These are phyloP conservation scores for Aspergillus caelatus DNA, from an alignment of 2,329 filamentous ascomycete species.

Conservation along the genomic window DNA sequence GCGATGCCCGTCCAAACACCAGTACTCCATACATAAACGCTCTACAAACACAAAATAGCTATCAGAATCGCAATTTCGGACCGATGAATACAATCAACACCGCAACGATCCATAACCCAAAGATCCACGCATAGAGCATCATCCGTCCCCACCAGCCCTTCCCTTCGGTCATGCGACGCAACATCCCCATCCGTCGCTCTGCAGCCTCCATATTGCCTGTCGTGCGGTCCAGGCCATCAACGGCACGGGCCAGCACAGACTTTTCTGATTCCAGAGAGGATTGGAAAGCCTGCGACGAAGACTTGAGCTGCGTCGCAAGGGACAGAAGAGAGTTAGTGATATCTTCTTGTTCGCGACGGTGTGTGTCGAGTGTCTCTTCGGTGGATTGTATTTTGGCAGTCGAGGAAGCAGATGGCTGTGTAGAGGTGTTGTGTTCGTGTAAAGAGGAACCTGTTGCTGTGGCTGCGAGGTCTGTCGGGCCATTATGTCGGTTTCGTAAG, in stretches of 20 bases:
- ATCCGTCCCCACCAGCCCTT: constrained; percentile 84
- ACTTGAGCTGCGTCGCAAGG: constrained; percentile 77
- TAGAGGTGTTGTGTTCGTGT: constrained; percentile 4
- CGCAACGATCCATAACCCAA: constrained; percentile 75
- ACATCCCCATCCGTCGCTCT: constrained; percentile 72
- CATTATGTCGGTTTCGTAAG: constrained; percentile 30
- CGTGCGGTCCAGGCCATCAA: constrained; percentile 75
- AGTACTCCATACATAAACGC: not conserved
- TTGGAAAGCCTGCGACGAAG: constrained; percentile 72
- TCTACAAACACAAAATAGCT: constrained; percentile 2
- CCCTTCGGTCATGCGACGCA: constrained; percentile 82
- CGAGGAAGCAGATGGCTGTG: constrained; percentile 10
- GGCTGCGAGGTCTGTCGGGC: constrained; percentile 16
- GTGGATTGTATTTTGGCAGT: constrained; percentile 46
- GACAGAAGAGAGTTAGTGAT: constrained; percentile 79
- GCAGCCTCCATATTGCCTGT: constrained; percentile 76
- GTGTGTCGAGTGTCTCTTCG: constrained; percentile 74
- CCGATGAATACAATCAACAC: constrained; percentile 80
- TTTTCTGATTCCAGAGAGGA: constrained; percentile 73
- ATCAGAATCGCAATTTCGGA: constrained; percentile 82
- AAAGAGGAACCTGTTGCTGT: constrained; percentile 19
- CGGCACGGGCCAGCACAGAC: constrained; percentile 70
- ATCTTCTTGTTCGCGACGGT: constrained; percentile 79
- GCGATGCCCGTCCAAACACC: not conserved
- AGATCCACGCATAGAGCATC: constrained; percentile 82